These are phyloP conservation scores for Hymenoscyphus albidus DNA, from an alignment of 2,329 filamentous ascomycete genomes.

Conservation along the genomic window DNA sequence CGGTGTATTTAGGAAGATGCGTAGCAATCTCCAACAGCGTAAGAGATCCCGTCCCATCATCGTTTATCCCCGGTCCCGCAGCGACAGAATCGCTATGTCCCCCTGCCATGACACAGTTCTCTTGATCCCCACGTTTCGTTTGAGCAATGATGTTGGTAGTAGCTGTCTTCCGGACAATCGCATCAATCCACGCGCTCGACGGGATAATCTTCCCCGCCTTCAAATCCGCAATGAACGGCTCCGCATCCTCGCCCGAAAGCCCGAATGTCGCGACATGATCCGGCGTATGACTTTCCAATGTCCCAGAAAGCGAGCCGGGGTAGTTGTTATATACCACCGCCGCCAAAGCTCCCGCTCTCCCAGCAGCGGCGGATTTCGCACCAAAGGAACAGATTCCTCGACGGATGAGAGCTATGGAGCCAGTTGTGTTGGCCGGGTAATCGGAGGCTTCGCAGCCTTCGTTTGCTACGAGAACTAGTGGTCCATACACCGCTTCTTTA, in stretches of 20 bases:
- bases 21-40: constrained; percentile 58
- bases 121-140: constrained; percentile 52
- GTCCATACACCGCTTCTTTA: constrained; percentile 54
- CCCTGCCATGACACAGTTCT: constrained; percentile 62
- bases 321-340: constrained; percentile 71
- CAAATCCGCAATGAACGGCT: constrained; percentile 52
- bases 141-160: constrained; percentile 57
- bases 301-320: constrained; percentile 51
- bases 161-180: constrained; percentile 43
- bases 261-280: constrained; percentile 67
- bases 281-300: constrained; percentile 57
- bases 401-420: constrained; percentile 66
- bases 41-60: constrained; percentile 36
- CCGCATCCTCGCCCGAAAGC: constrained; percentile 56
- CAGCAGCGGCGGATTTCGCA: constrained; percentile 64
- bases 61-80: constrained; percentile 49
- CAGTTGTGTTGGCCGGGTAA: constrained; percentile 55
- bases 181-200: constrained; percentile 55
- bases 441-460: constrained; percentile 62
- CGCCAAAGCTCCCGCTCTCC: constrained; percentile 64
- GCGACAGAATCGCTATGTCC: constrained; percentile 59
- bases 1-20: constrained; percentile 51
- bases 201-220: constrained; percentile 44
- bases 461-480: constrained; percentile 57
- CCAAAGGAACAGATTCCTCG: constrained; percentile 71